Percentiles rank a stretch among this genome's conserved stretches.
Evolutionary conservation across 2,329 filamentous ascomycete species (phyloP).

Genomic region (Phaeophleospora eucalypticola): DNA sequence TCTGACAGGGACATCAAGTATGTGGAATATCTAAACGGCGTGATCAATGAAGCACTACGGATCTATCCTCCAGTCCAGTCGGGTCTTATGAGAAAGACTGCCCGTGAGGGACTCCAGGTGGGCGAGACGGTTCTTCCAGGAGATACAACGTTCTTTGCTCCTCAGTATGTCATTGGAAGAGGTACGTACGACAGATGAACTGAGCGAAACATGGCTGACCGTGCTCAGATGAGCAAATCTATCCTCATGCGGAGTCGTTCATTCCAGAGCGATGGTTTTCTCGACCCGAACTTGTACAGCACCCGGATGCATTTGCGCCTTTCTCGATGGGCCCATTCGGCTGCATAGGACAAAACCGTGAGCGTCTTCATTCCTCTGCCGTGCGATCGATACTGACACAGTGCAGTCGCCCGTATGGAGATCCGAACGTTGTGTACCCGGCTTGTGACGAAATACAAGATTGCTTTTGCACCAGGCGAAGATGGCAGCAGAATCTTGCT

Average conservation of each 20-base stretch:
- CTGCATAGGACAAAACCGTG: slow-evolving; percentile 36
- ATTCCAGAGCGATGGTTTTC: slow-evolving; percentile 37
- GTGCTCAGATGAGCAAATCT: slow-evolving; percentile 24
- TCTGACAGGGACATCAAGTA: slow-evolving; percentile 22
- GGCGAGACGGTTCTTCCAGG: slow-evolving; percentile 35
- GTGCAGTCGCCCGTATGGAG: slow-evolving; percentile 34
- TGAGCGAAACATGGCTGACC: background rate
- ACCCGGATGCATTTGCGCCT: slow-evolving; percentile 36
- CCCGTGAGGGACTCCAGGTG: slow-evolving; percentile 34
- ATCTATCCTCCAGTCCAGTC: slow-evolving; percentile 39
- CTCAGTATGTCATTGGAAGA: slow-evolving; percentile 22
- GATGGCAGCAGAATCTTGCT: slow-evolving; percentile 31
- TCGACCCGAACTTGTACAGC: slow-evolving; percentile 33
- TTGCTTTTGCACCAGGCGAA: slow-evolving; percentile 36
- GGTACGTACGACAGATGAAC: slow-evolving; percentile 11
- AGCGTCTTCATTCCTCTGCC: slow-evolving; percentile 1
- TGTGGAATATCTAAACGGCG: slow-evolving; percentile 35
- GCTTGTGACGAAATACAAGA: slow-evolving; percentile 36
- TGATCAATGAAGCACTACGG: slow-evolving; percentile 42
- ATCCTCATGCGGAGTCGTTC: slow-evolving; percentile 28
- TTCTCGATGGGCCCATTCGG: slow-evolving; percentile 34
- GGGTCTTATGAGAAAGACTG: slow-evolving; percentile 35
- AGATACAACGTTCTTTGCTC: slow-evolving; percentile 14
- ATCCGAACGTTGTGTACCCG: slow-evolving; percentile 33
- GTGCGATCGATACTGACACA: slow-evolving; percentile 4